A percentile compares a stretch with the other conserved stretches of the same genome.
Evolutionary conservation across 2,329 filamentous ascomycete genomes (phyloP).

Genomic region (Xylaria digitata): DNA sequence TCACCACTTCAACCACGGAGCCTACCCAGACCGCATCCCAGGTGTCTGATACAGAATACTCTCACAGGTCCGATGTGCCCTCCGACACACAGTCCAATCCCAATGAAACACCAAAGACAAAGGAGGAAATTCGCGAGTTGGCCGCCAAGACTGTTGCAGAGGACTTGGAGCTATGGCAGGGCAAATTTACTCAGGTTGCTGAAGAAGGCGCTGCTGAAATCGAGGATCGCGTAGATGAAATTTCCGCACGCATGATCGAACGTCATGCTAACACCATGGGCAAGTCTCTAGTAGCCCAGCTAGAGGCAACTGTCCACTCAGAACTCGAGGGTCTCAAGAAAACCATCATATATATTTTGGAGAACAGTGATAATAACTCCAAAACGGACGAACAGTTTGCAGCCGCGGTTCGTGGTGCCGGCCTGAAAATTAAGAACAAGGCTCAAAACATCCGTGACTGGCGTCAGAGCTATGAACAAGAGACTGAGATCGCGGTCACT

Average conservation of each 20-base stretch:
- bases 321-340: conserved; percentile 74
- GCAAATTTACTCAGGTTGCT: conserved; percentile 85
- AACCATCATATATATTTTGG: conserved; percentile 72
- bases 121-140: conserved; percentile 66
- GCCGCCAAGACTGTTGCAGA: conserved; percentile 76
- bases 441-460: conserved; percentile 82
- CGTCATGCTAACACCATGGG: conserved; percentile 75
- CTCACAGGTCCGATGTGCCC: conserved; percentile 38
- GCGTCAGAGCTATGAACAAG: conserved; percentile 76
- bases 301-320: conserved; percentile 73
- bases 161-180: conserved; percentile 87
- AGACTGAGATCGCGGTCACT: conserved; percentile 75
- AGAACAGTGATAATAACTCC: conserved; percentile 62
- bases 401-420: conserved; percentile 71
- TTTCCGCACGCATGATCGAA: conserved; percentile 66
- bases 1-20: conserved; percentile 42
- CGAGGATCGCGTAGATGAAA: conserved; percentile 73
- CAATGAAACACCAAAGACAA: conserved; percentile 55
- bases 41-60: conserved; percentile 36
- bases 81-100: conserved; percentile 40
- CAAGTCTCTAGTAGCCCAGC: conserved; percentile 71
- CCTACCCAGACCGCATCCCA: conserved; percentile 42
- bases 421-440: conserved; percentile 78
- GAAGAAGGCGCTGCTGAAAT: conserved; percentile 83
- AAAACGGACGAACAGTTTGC: conserved; percentile 58